A percentile compares a stretch with the other conserved stretches of the same genome.
phyloP scores from a whole-genome alignment of 1,284 basidiomycete species.

The Naganishia sp. region DNA sequence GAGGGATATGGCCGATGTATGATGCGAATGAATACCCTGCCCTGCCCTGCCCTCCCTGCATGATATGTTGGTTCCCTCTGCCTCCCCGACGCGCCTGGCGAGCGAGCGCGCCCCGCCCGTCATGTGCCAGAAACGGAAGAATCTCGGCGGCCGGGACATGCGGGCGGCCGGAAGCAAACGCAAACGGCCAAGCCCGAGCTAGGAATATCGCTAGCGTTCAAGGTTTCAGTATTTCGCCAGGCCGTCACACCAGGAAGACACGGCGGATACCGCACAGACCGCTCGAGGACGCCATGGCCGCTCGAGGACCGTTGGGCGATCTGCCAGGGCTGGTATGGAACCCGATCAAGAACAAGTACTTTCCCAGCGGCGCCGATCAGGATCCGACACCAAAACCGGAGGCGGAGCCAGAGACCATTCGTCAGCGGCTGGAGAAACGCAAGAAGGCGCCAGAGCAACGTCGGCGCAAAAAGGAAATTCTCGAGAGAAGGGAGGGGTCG shows the following conservation, averaged over 20 bases:
- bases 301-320: slow-evolving; percentile 42
- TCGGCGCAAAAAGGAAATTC: neutral
- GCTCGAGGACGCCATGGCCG: too few relatives aligned
- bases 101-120: too few relatives aligned
- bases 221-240: slow-evolving; percentile 1
- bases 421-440: slow-evolving; percentile 7
- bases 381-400: neutral
- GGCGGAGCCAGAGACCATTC: neutral
- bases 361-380: slow-evolving; percentile 38
- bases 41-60: too few relatives aligned
- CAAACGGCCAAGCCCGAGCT: slow-evolving; percentile 5
- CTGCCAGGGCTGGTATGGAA: slow-evolving; percentile 49
- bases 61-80: too few relatives aligned
- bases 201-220: too few relatives aligned
- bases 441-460: neutral
- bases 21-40: too few relatives aligned
- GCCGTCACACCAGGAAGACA: too few relatives aligned
- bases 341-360: slow-evolving; percentile 44
- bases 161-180: slow-evolving; percentile 17
- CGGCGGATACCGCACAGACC: too few relatives aligned
- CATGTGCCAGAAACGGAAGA: neutral
- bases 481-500: neutral
- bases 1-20: too few relatives aligned
- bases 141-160: neutral
- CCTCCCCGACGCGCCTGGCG: neutral